A percentile compares a stretch with the other conserved stretches of the same genome.
These are phyloP conservation scores for Tritrichomonas musculus DNA, from an alignment of 208 protist genomes.

Conservation along the genomic window DNA sequence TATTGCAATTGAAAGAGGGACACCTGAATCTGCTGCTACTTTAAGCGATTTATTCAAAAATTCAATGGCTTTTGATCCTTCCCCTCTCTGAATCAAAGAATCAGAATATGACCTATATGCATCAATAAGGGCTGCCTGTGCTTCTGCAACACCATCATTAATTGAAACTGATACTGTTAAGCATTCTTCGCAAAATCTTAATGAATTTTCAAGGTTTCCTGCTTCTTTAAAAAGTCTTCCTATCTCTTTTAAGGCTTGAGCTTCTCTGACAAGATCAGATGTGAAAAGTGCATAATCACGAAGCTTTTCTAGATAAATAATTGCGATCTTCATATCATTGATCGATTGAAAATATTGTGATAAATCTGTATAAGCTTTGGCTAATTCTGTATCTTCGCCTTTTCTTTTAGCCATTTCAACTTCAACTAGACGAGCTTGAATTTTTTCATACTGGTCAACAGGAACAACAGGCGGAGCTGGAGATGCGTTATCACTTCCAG, in stretches of 20 bases:
- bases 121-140: slow-evolving; percentile 26
- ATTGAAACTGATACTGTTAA: neutral
- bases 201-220: neutral
- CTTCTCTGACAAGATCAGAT: slow-evolving; percentile 22
- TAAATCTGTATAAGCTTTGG: slow-evolving; percentile 27
- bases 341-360: slow-evolving; percentile 36
- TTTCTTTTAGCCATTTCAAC: neutral
- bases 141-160: slow-evolving; percentile 1
- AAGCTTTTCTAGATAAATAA: slow-evolving; percentile 25
- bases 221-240: slow-evolving; percentile 28
- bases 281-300: slow-evolving; percentile 27
- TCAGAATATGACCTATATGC: slow-evolving; percentile 19
- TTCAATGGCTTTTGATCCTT: neutral
- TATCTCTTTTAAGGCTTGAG: slow-evolving; percentile 17
- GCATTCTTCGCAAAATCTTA: slow-evolving; percentile 29
- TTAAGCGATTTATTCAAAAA: slow-evolving; percentile 6
- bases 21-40: slow-evolving; percentile 8
- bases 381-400: neutral
- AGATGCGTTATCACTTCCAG: neutral
- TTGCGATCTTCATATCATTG: slow-evolving; percentile 29
- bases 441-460: neutral
- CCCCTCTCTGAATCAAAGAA: neutral
- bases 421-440: neutral
- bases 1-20: slow-evolving; percentile 7
- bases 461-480: neutral